Conservation (phyloP, 139 green algal genomes). For the Astrephomene gubernaculifera region DNA sequence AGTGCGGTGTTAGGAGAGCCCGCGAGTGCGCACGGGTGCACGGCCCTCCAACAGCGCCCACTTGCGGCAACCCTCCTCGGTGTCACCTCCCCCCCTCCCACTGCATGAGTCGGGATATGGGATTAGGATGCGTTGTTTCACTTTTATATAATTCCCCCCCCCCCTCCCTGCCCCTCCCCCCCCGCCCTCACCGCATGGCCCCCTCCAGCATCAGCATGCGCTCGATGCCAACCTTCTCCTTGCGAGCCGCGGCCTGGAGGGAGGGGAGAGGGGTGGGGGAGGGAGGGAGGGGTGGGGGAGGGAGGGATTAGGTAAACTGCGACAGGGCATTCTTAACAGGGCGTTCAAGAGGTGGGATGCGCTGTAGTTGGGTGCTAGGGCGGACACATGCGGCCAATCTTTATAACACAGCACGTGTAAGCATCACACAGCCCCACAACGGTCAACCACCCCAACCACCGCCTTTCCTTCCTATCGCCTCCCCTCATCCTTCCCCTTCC, state of each 20-base stretch:
- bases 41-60: too few species aligned
- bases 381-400: too few species aligned
- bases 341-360: too few species aligned
- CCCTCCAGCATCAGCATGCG: slow-evolving; percentile 57
- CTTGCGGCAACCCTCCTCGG: not conserved
- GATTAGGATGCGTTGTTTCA: too few species aligned
- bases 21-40: not conserved
- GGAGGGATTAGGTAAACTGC: too few species aligned
- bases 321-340: too few species aligned
- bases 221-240: slow-evolving; percentile 59
- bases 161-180: not conserved
- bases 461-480: not conserved
- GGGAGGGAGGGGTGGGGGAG: not conserved
- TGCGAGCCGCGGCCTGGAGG: slow-evolving; percentile 33
- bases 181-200: slow-evolving; percentile 28
- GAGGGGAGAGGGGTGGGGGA: not conserved
- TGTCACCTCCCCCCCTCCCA: not conserved
- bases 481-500: not conserved
- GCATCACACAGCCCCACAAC: too few species aligned
- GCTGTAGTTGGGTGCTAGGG: too few species aligned
- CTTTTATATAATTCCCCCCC: too few species aligned
- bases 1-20: not conserved
- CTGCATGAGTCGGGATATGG: too few species aligned
- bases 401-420: too few species aligned
- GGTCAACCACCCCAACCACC: not conserved